These are phyloP conservation scores for Crithidia thermophila DNA, from an alignment of 208 protist genomes.

Conservation along the genomic window DNA sequence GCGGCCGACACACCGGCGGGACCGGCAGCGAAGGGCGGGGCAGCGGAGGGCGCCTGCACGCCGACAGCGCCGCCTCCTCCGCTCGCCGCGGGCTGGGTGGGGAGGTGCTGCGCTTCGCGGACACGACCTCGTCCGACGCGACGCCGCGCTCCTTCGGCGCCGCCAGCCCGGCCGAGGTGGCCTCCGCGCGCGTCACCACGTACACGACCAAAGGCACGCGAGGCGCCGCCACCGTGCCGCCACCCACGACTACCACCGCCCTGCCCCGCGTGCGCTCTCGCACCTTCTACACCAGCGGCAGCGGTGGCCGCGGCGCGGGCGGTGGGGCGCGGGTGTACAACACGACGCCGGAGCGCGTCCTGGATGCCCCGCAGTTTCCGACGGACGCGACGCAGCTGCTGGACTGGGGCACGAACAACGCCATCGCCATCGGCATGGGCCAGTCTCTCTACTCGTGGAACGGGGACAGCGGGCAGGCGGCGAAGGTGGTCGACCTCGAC, in stretches of 20 bases:
- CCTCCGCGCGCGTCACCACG: conserved; percentile 8
- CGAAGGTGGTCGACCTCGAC: conserved; percentile 65
- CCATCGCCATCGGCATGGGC: conserved; percentile 79
- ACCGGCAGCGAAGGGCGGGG: conserved; percentile 20
- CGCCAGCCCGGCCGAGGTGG: conserved; percentile 10
- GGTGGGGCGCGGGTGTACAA: conserved; percentile 45
- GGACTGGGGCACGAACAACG: conserved; percentile 87
- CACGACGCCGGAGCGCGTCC: conserved; percentile 75
- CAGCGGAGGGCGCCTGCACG: background rate
- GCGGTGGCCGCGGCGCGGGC: conserved; percentile 14
- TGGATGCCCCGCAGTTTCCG: conserved; percentile 83
- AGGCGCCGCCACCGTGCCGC: background rate
- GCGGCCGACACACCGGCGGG: background rate
- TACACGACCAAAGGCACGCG: conserved; percentile 21
- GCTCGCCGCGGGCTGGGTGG: conserved; percentile 41
- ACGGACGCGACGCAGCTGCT: conserved; percentile 60
- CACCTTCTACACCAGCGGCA: conserved; percentile 26
- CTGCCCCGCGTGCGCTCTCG: conserved; percentile 24
- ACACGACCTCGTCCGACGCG: background rate
- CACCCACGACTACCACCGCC: conserved; percentile 4
- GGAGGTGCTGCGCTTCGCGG: conserved; percentile 42
- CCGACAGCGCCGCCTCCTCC: conserved; percentile 9
- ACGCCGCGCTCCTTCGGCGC: conserved; percentile 10
- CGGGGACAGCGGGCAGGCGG: conserved; percentile 53
- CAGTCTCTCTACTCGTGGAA: conserved; percentile 78